Evolutionary conservation across 2,329 filamentous ascomycete genomes (phyloP), one percentile per base, ranked within the genome.

Genomic region (Blumeria hordei): DNA sequence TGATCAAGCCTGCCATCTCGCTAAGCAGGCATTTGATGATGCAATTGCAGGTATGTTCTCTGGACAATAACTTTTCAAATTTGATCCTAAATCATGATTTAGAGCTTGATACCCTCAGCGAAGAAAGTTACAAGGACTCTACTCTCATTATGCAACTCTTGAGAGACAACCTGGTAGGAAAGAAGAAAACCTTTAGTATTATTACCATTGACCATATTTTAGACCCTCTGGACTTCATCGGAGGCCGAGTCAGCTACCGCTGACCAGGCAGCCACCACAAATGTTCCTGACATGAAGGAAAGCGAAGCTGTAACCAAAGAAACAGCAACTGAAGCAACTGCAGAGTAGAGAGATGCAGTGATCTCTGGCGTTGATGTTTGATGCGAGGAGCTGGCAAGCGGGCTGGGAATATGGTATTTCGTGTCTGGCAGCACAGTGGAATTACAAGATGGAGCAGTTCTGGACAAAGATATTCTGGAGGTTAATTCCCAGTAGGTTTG

Each of bases 151-250:
- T 95, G 90, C 90, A 96, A 77, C 78, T 96, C 60, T 82, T 96
- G 70, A 86, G 90, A 70, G 90, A 95, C 76, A 96, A 95, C 79
- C 78, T 95, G 61, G 63, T 64, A 61, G 59, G 60, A 18, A 9
- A 52, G 6, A 18, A n/a, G 8, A 18, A 8, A 18, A 7, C 4
- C 18, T 5, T 35, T 36, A 16, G 32, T 18, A 35, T 39, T 16
- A 34, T 33, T 35, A 35, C n/a, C 16, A 6, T 39, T 18, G 37
- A 2, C 10, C 3, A 54, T 7, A 18, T 14, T 28, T n/a, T 41
- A 95, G 88, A 96, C 92, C 62, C 88, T 96, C 71, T 96, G 92
- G 92, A 96, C 92, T 67, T 96, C 90, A 58, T 96, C 90, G 63
- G 92, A 96, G 80, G 86, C 88, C 61, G 92, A 96, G 36, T 16